Evolutionary conservation across 192 early-diverging fungal species (phyloP).

Genomic region (Coemansia sp.): DNA sequence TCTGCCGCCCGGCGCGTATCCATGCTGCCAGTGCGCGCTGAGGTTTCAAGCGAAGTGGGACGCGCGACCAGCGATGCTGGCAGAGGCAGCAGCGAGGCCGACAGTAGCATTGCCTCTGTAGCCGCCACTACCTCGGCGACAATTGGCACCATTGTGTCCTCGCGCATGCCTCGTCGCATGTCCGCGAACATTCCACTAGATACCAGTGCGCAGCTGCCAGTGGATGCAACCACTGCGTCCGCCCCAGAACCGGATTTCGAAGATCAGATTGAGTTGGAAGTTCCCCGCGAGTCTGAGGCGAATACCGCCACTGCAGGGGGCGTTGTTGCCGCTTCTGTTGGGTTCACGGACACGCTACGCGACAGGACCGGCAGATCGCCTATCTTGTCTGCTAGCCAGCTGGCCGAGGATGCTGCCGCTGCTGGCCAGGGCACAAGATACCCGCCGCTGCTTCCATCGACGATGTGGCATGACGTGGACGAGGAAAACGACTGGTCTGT

Average conservation of each 20-base stretch:
- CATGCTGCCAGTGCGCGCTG: conserved; percentile 16
- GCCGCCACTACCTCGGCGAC: conserved; percentile 45
- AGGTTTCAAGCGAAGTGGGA: conserved; percentile 1
- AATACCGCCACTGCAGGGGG: conserved; percentile 6
- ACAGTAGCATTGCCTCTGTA: conserved; percentile 18
- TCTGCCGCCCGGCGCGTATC: conserved; percentile 26
- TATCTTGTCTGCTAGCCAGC: not conserved
- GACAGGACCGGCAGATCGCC: not conserved
- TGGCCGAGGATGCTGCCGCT: conserved; percentile 8
- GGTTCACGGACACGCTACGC: conserved; percentile 7
- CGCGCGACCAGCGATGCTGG: conserved; percentile 13
- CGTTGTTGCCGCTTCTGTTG: conserved; percentile 3
- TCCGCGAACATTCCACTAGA: not conserved
- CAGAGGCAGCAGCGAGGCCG: conserved; percentile 5
- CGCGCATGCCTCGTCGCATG: conserved; percentile 21
- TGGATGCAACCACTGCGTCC: not conserved
- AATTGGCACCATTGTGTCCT: conserved; percentile 29
- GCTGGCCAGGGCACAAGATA: not conserved
- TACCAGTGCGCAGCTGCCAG: not conserved
- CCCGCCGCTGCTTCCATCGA: conserved; percentile 21
- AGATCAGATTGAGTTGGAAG: conserved; percentile 10
- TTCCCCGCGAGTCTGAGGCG: conserved; percentile 28
- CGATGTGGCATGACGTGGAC: conserved; percentile 49
- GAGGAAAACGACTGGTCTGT: conserved; percentile 75
- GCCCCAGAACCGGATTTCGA: not conserved